These are phyloP conservation scores for Pinus tabuliformis DNA, from an alignment of 75 land plant species.

Conservation along the genomic window DNA sequence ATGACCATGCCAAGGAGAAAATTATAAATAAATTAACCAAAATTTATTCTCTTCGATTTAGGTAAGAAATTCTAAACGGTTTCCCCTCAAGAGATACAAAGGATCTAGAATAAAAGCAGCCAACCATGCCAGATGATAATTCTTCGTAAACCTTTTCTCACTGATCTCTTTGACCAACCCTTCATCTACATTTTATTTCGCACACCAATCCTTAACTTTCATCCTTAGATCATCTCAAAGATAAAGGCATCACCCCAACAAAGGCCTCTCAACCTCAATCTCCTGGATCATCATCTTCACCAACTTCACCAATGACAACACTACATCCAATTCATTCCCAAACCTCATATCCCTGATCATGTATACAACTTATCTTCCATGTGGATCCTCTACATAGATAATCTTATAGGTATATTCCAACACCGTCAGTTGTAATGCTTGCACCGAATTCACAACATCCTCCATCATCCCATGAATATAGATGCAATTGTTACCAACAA, in stretches of 20 bases:
- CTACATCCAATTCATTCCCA: constrained; percentile 86
- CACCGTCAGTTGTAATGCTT: constrained; percentile 48
- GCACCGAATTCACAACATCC: constrained; percentile 44
- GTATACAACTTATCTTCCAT: constrained; percentile 53
- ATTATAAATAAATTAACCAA: too few species aligned
- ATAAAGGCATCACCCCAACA: constrained; percentile 84
- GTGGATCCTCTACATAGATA: constrained; percentile 50
- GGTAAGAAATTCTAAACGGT: too few species aligned
- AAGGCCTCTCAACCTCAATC: constrained; percentile 77
- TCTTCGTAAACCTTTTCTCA: constrained; percentile 76
- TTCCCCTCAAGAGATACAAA: constrained; percentile 70
- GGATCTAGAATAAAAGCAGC: constrained; percentile 91
- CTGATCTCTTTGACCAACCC: constrained; percentile 51
- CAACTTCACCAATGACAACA: constrained; percentile 52
- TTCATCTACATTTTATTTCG: constrained; percentile 38
- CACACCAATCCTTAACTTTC: constrained; percentile 78
- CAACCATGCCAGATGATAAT: constrained; percentile 95
- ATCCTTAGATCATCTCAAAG: constrained; percentile 80
- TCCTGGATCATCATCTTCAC: constrained; percentile 55
- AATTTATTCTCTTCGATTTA: too few species aligned
- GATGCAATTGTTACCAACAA: constrained; percentile 12
- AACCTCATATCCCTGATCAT: constrained; percentile 54
- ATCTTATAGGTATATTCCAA: constrained; percentile 70
- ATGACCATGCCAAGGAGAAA: too few species aligned
- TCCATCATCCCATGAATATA: constrained; percentile 55